Conservation (phyloP, 257 asterid species). For the Agastache rugosa region DNA sequence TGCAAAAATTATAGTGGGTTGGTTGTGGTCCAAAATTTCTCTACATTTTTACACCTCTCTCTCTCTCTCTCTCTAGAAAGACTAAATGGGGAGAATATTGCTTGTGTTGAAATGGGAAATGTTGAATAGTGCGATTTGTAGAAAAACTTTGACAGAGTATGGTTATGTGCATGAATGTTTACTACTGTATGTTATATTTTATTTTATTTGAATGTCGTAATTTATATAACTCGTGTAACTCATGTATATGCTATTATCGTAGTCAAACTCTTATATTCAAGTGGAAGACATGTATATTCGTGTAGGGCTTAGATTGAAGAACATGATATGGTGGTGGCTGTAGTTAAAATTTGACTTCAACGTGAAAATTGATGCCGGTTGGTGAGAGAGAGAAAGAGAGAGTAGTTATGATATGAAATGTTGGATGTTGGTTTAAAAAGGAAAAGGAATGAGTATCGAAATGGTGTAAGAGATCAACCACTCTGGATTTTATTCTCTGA, state of each 20-base stretch:
- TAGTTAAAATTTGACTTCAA: neutral
- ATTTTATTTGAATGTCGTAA: neutral
- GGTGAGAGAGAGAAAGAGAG: neutral
- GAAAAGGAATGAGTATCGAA: slow-evolving; percentile 2
- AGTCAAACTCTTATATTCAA: no score
- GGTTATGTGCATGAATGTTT: slow-evolving; percentile 15
- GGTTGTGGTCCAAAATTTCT: slow-evolving; percentile 38
- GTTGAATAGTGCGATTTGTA: slow-evolving; percentile 2
- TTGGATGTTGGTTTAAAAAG: neutral
- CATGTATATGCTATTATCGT: neutral
- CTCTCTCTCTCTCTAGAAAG: neutral
- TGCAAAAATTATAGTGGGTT: slow-evolving; percentile 14
- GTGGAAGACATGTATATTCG: neutral
- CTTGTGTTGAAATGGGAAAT: neutral
- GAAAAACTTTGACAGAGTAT: neutral
- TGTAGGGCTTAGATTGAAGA: neutral
- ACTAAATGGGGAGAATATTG: neutral
- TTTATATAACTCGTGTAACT: neutral
- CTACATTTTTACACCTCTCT: neutral
- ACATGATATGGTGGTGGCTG: neutral
- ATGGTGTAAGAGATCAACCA: slow-evolving; percentile 17
- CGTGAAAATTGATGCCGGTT: neutral
- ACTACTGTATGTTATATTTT: neutral
- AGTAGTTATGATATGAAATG: neutral
- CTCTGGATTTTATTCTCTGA: slow-evolving; percentile 23